Evolutionary conservation across 1,139 yeast species (phyloP).

Genomic region (Scheffersomyces segobiensis): DNA sequence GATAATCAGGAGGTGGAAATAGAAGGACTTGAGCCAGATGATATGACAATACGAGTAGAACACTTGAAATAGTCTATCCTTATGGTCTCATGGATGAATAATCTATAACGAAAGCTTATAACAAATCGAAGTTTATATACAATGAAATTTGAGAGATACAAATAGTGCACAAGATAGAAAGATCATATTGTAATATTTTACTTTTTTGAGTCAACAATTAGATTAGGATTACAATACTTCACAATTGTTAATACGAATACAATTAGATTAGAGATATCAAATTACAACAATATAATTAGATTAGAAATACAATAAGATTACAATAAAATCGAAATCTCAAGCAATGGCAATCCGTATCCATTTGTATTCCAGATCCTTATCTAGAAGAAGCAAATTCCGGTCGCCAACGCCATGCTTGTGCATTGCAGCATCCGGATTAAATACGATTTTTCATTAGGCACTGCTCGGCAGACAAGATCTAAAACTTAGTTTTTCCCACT

Average conservation of each 20-base stretch:
- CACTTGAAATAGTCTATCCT: background rate
- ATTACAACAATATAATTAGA: background rate
- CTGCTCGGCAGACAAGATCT: background rate
- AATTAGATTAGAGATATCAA: background rate
- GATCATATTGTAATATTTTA: background rate
- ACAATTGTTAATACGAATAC: background rate
- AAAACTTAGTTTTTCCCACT: background rate
- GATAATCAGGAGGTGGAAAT: slow-evolving; percentile 7
- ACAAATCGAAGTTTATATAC: background rate
- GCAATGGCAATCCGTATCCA: background rate
- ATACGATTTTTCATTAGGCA: background rate
- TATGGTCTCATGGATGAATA: too few relatives aligned
- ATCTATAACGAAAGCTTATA: too few relatives aligned
- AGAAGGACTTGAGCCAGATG: background rate
- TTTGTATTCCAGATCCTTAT: background rate
- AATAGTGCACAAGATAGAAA: background rate
- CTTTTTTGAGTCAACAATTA: too few relatives aligned
- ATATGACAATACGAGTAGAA: background rate
- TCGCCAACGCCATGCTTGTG: background rate
- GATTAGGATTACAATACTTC: too few relatives aligned
- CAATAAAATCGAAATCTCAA: background rate
- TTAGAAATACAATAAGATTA: background rate
- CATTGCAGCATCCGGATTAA: background rate
- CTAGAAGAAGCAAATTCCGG: background rate
- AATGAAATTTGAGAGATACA: background rate